These are phyloP conservation scores for Botrytis galanthina DNA, from an alignment of 2,329 filamentous ascomycete species.

Conservation along the genomic window DNA sequence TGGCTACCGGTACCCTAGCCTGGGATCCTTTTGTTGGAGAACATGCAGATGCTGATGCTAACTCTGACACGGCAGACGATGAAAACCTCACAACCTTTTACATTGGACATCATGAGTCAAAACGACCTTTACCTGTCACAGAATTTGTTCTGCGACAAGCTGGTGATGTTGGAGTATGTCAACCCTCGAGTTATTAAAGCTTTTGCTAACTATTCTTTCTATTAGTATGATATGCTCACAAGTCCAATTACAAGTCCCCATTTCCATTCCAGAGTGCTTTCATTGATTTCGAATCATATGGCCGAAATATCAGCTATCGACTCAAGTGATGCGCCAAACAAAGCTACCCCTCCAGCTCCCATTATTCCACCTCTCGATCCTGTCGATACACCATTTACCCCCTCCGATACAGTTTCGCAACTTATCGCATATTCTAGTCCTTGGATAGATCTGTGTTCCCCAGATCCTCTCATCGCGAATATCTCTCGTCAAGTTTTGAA, in stretches of 20 bases:
- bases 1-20: slow-evolving; percentile 14
- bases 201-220: slow-evolving; percentile 7
- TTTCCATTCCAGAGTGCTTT: slow-evolving; percentile 68
- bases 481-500: slow-evolving; percentile 88
- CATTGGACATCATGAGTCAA: slow-evolving; percentile 72
- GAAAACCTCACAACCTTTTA: slow-evolving; percentile 55
- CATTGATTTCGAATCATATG: slow-evolving; percentile 55
- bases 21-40: slow-evolving; percentile 8
- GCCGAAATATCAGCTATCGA: slow-evolving; percentile 45
- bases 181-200: background rate
- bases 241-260: slow-evolving; percentile 72
- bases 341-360: slow-evolving; percentile 52
- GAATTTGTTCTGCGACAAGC: slow-evolving; percentile 65
- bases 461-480: slow-evolving; percentile 77
- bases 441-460: slow-evolving; percentile 88
- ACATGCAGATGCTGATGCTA: slow-evolving; percentile 22
- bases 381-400: slow-evolving; percentile 73
- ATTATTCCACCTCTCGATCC: slow-evolving; percentile 70
- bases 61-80: slow-evolving; percentile 30
- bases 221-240: slow-evolving; percentile 75
- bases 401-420: slow-evolving; percentile 66
- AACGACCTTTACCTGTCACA: slow-evolving; percentile 57
- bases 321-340: slow-evolving; percentile 41
- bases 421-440: slow-evolving; percentile 78
- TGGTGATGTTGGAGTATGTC: slow-evolving; percentile 65